Evolutionary conservation across 75 land plant species (phyloP), one percentile per base, ranked within the genome.

Genomic region (Ceratopteris richardii): DNA sequence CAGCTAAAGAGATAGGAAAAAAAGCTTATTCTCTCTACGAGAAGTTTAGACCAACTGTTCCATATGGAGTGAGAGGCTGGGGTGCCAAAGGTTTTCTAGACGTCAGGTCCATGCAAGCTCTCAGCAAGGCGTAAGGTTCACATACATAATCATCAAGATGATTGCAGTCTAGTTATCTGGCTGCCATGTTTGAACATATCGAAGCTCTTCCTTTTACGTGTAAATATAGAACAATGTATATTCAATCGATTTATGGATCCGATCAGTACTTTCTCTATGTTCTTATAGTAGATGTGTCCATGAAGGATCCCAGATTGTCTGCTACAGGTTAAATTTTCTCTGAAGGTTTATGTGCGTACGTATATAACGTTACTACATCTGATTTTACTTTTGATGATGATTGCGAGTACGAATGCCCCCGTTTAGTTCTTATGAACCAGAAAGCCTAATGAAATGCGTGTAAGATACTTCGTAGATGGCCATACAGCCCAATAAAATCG

Each of bases 11-110:
- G 22, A 64, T 64, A 9, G 73, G 73, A 37, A 44, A 50, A 41
- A 29, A 42, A 33, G 73, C 73, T 3, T 71, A 71, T 28, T 17
- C 62, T 20, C 68, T 71, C 27, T 71, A 71, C 29, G 68, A 71
- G 61, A 71, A 64, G 10, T 57, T 67, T 52, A 60, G 70, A 39
- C 70, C 70, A 29, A 44, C 14, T 13, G 70, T 67, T 21, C 70
- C 70, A 22, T 69, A 65, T 3, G 73, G 68, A 24, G 31, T 53
- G 16, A 33, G 33, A 57, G 73, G 68, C 0, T 71, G 73, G 73
- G 73, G 73, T 26, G 73, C 73, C 22, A 66, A 55, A 40, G 73
- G 68, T 3, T 20, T 57, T 52, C 55, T 71, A 17, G 68, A 71
- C 53, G 47, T 71, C 43, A 31, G 65, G n/a, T 58, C 41, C 11